phyloP scores from a whole-genome alignment of 305 asterid genomes.

The Fraxinus sp. region DNA sequence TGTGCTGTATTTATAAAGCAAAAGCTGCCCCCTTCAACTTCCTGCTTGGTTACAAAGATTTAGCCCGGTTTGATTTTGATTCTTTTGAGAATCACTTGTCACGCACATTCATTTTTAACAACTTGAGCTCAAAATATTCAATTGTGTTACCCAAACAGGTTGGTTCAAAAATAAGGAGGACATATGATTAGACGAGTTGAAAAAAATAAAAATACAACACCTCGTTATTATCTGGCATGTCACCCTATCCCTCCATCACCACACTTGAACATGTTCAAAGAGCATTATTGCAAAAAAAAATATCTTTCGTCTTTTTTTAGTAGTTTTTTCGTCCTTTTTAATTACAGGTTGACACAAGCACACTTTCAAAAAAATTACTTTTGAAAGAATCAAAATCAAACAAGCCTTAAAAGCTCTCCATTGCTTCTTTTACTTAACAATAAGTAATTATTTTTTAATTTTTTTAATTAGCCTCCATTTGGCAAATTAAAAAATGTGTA shows the following conservation, averaged over 20 bases:
- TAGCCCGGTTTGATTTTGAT: background rate
- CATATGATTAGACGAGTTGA: background rate
- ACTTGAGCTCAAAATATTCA: background rate
- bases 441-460: too few species aligned
- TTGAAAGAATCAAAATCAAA: background rate
- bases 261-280: background rate
- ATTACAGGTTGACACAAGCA: too few species aligned
- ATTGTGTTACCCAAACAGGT: background rate
- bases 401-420: background rate
- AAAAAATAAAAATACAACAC: too few species aligned
- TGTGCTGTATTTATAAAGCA: constrained; percentile 52
- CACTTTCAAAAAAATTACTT: background rate
- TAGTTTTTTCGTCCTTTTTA: too few species aligned
- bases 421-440: background rate
- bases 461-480: background rate
- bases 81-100: background rate
- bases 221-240: background rate
- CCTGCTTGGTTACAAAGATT: constrained; percentile 28
- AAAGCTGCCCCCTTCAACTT: constrained; percentile 28
- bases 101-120: background rate
- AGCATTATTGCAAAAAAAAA: too few species aligned
- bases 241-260: too few species aligned
- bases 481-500: background rate
- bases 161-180: too few species aligned
- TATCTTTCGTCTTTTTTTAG: too few species aligned